A percentile compares a stretch with the other conserved stretches of the same genome.
Conservation (phyloP, 2,329 filamentous ascomycete genomes). For the Didymellaceae sp. region DNA sequence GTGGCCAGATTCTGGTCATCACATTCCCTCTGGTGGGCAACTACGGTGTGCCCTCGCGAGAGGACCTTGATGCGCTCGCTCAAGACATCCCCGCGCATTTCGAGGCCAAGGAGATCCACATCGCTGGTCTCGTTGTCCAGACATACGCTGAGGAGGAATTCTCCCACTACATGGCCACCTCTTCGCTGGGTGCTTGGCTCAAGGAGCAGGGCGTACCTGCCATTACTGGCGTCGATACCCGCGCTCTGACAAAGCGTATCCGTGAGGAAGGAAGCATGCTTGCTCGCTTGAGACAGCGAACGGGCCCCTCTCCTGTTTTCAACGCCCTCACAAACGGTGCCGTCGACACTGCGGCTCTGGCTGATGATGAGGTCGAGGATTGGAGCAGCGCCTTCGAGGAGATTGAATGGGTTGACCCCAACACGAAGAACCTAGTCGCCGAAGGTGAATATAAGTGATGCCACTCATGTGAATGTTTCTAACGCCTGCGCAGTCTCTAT, state of each 20-base stretch:
- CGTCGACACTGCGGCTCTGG: constrained; percentile 38
- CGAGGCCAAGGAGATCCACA: constrained; percentile 90
- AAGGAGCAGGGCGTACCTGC: constrained; percentile 95
- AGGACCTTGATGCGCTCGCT: constrained; percentile 83
- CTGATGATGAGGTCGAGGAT: constrained; percentile 39
- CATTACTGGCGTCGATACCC: constrained; percentile 93
- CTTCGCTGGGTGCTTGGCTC: constrained; percentile 91
- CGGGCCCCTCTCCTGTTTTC: constrained; percentile 47
- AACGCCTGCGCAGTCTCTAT: constrained; percentile 75
- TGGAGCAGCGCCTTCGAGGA: constrained; percentile 72
- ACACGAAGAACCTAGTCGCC: constrained; percentile 88
- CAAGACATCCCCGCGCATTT: constrained; percentile 90
- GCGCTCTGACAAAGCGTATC: constrained; percentile 92
- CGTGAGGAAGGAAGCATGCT: constrained; percentile 95
- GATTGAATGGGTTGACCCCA: constrained; percentile 89
- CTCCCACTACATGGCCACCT: constrained; percentile 90
- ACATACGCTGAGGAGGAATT: constrained; percentile 94
- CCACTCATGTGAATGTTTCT: constrained; percentile 22
- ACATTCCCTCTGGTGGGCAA: constrained; percentile 96
- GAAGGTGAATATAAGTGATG: constrained; percentile 72
- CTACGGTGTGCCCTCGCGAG: constrained; percentile 92
- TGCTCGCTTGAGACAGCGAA: constrained; percentile 83
- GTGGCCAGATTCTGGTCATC: constrained; percentile 92
- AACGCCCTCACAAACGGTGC: constrained; percentile 49
- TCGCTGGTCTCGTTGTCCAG: constrained; percentile 87